phyloP scores from a whole-genome alignment of 495 filamentous ascomycete species.

The Penicillium turbatum region DNA sequence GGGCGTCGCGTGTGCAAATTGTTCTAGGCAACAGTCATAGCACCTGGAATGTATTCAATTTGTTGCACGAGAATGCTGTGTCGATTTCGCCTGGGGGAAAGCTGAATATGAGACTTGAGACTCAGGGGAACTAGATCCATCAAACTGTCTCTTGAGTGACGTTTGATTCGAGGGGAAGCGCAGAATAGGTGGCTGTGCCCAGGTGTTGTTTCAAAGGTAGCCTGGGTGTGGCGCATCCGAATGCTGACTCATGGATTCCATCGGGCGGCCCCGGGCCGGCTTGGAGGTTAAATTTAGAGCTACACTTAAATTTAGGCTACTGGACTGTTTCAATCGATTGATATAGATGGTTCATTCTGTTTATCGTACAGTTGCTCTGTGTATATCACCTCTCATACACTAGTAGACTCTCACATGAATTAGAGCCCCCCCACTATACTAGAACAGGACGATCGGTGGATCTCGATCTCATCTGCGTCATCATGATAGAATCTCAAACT shows the following conservation, averaged over 20 bases:
- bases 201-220: too few species aligned
- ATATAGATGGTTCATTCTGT: too few species aligned
- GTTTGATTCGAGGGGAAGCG: conserved; percentile 5
- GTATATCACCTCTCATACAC: background rate
- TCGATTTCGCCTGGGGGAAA: background rate
- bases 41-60: conserved; percentile 2
- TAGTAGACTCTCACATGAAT: background rate
- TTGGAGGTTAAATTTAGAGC: background rate
- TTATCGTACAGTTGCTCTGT: too few species aligned
- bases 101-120: background rate
- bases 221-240: background rate
- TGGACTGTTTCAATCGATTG: background rate
- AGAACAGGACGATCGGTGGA: conserved; percentile 13
- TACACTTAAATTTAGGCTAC: background rate
- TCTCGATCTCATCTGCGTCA: conserved; percentile 23
- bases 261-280: background rate
- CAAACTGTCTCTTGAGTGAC: background rate
- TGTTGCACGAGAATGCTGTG: background rate
- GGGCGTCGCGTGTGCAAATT: background rate
- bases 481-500: conserved; percentile 18
- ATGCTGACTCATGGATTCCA: conserved; percentile 1
- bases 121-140: background rate
- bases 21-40: conserved; percentile 4
- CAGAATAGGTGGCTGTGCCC: background rate
- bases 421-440: background rate